Evolutionary conservation across 768 basidiomycete genomes (phyloP).

Genomic region (Crepidotus variabilis): DNA sequence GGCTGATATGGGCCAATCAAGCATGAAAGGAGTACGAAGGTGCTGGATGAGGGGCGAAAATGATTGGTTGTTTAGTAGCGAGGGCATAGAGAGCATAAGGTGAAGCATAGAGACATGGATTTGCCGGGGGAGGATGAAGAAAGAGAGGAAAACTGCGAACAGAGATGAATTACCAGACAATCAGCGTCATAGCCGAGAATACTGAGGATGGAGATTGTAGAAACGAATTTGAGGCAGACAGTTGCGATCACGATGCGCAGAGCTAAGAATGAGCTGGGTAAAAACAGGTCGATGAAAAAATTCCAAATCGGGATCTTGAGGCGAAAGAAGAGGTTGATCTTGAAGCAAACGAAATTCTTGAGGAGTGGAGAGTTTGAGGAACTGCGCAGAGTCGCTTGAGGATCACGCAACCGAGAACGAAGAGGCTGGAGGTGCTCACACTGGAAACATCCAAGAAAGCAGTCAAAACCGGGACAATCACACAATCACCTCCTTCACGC

Average conservation of each 20-base stretch:
- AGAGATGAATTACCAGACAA: neutral
- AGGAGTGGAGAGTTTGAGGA: neutral
- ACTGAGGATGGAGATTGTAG: no score
- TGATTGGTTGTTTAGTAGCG: neutral
- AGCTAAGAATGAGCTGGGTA: neutral
- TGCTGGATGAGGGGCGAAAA: neutral
- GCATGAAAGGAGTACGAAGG: neutral
- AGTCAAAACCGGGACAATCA: neutral
- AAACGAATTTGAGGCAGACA: neutral
- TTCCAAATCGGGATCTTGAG: neutral
- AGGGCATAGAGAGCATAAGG: neutral
- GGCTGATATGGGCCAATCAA: neutral
- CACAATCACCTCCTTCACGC: neutral
- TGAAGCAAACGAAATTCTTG: neutral
- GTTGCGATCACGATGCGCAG: neutral
- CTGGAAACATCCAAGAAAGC: neutral
- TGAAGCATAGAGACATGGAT: neutral
- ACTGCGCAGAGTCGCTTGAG: neutral
- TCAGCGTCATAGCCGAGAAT: no score
- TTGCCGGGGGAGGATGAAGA: neutral
- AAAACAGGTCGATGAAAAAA: no score
- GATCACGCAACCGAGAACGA: neutral
- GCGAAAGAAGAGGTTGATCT: neutral
- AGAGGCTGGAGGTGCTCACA: neutral
- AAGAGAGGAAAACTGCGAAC: neutral